Conservation (phyloP, 2,329 filamentous ascomycete genomes). For the Pezicula neosporulosa region DNA sequence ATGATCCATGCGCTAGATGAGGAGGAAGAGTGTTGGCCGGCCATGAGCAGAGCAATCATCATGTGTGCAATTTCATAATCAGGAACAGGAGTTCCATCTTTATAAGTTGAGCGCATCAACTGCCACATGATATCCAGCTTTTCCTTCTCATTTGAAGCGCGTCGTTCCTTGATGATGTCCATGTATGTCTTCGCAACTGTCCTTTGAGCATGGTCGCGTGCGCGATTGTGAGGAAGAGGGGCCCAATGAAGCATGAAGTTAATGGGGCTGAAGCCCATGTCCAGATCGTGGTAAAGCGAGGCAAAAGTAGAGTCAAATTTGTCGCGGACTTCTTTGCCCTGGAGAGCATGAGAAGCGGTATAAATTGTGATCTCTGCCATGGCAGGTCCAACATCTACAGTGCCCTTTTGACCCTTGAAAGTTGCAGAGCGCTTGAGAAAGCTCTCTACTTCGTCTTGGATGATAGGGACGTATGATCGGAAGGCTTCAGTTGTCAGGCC, state of each 20-base stretch:
- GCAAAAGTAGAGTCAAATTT: slow-evolving; percentile 80
- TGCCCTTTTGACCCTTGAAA: slow-evolving; percentile 67
- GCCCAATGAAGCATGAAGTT: slow-evolving; percentile 91
- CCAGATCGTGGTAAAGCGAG: slow-evolving; percentile 80
- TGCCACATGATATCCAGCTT: slow-evolving; percentile 84
- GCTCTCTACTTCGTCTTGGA: slow-evolving; percentile 68
- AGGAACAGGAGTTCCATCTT: slow-evolving; percentile 73
- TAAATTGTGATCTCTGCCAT: slow-evolving; percentile 89
- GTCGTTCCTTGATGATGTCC: slow-evolving; percentile 73
- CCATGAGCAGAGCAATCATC: slow-evolving; percentile 93
- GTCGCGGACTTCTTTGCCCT: slow-evolving; percentile 78
- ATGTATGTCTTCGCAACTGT: slow-evolving; percentile 81
- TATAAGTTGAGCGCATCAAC: slow-evolving; percentile 81
- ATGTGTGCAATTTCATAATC: slow-evolving; percentile 86
- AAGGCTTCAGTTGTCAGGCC: slow-evolving; percentile 74
- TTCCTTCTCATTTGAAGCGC: slow-evolving; percentile 43
- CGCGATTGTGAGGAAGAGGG: slow-evolving; percentile 83
- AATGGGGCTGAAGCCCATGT: slow-evolving; percentile 84
- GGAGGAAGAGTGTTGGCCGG: slow-evolving; percentile 84
- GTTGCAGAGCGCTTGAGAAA: slow-evolving; percentile 66
- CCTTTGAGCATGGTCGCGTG: slow-evolving; percentile 73
- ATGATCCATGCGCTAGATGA: slow-evolving; percentile 84
- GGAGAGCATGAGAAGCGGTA: slow-evolving; percentile 80
- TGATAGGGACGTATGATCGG: slow-evolving; percentile 72
- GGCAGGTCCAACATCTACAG: slow-evolving; percentile 67